Percentiles rank a stretch among this genome's conserved stretches.
Conservation (phyloP, 1,284 basidiomycete genomes). For the Boletus hoseneyae region DNA sequence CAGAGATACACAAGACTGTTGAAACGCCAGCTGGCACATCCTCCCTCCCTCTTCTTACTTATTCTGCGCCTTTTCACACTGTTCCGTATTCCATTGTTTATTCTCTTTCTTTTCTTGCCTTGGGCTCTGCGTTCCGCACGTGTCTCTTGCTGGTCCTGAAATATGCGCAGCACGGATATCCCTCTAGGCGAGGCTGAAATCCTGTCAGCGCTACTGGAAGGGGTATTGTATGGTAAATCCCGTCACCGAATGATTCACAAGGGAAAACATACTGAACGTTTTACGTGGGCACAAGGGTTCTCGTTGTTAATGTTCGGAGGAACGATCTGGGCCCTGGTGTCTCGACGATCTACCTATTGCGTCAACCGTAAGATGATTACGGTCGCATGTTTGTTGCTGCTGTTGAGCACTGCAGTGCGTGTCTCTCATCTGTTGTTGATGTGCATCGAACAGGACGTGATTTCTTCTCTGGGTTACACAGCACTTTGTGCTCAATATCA, state of each 20-base stretch:
- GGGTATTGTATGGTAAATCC: slow-evolving; percentile 21
- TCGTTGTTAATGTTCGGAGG: slow-evolving; percentile 23
- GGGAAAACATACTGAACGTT: not conserved
- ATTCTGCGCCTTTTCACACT: not conserved
- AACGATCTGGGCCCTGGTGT: slow-evolving; percentile 15
- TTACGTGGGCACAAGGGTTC: slow-evolving; percentile 7
- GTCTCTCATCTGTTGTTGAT: not conserved
- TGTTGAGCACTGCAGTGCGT: slow-evolving; percentile 19
- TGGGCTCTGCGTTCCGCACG: not conserved
- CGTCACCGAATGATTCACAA: not conserved
- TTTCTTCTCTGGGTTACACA: not conserved
- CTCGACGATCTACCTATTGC: not conserved
- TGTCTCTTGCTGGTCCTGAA: not conserved
- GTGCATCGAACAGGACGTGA: not conserved
- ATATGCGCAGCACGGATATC: slow-evolving; percentile 10
- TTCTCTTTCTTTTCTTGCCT: not conserved
- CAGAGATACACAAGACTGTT: not conserved
- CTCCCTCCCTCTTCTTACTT: too few species aligned
- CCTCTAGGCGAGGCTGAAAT: slow-evolving; percentile 23
- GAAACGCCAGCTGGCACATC: not conserved
- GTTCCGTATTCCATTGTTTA: not conserved
- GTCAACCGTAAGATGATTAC: slow-evolving; percentile 14
- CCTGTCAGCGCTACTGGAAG: slow-evolving; percentile 20
- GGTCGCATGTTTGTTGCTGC: slow-evolving; percentile 12
- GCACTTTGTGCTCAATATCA: slow-evolving; percentile 24